Evolutionary conservation across 306 rosid species (phyloP).

Genomic region (Acacia melanoxylon): DNA sequence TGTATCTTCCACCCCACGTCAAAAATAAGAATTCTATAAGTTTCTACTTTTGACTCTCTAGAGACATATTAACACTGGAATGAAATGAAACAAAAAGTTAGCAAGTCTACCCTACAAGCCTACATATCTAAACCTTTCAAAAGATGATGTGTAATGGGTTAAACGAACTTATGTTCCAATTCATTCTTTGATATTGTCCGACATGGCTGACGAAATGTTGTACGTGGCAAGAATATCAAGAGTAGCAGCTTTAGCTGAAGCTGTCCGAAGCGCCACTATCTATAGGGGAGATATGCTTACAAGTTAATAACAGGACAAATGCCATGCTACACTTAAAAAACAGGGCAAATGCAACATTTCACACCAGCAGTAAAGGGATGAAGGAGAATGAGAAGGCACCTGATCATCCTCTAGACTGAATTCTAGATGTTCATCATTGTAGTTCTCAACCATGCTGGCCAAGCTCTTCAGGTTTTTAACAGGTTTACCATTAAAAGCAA

Average conservation of each 20-base stretch:
- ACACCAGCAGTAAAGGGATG: slow-evolving; percentile 11
- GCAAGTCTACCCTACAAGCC: slow-evolving; percentile 32
- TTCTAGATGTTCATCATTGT: slow-evolving; percentile 73
- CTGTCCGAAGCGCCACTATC: slow-evolving; percentile 78
- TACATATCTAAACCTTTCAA: slow-evolving; percentile 32
- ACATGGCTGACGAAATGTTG: slow-evolving; percentile 88
- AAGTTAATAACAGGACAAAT: slow-evolving; percentile 3
- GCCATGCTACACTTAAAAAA: not conserved
- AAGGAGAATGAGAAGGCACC: slow-evolving; percentile 47
- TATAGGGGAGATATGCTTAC: slow-evolving; percentile 33
- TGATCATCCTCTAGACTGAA: slow-evolving; percentile 87
- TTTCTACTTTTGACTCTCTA: not conserved
- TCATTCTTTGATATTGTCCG: slow-evolving; percentile 82
- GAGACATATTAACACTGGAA: slow-evolving; percentile 6
- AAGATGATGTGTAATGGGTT: not conserved
- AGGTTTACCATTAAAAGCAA: slow-evolving; percentile 85
- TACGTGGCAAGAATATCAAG: slow-evolving; percentile 82
- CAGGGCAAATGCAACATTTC: not conserved
- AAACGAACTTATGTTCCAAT: not conserved
- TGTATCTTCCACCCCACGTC: slow-evolving; percentile 30
- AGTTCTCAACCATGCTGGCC: slow-evolving; percentile 86
- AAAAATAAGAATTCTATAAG: slow-evolving; percentile 7
- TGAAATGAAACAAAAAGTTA: not conserved
- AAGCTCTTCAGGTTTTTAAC: slow-evolving; percentile 84
- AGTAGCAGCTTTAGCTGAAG: slow-evolving; percentile 84